Evolutionary conservation across 352 stramenopile genomes (phyloP).

Genomic region (Phytophthora pistaciae): DNA sequence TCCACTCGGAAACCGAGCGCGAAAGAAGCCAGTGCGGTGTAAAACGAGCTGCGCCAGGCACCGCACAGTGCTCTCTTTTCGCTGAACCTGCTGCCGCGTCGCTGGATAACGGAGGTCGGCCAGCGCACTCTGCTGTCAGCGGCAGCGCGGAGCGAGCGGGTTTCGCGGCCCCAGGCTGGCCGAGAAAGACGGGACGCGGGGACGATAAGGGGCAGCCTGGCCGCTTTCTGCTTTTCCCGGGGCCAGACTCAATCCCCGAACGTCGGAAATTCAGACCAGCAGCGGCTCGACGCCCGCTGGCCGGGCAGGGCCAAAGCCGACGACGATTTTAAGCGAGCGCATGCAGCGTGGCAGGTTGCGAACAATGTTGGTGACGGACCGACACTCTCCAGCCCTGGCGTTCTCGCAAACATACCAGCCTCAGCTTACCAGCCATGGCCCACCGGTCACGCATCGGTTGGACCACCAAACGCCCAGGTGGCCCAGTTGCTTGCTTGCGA

Average conservation of each 20-base stretch:
- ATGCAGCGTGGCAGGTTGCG: not conserved
- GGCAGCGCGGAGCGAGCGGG: slow-evolving; percentile 19
- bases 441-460: slow-evolving; percentile 8
- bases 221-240: slow-evolving; percentile 24
- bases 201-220: slow-evolving; percentile 18
- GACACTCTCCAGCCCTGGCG: not conserved
- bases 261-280: slow-evolving; percentile 25
- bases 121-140: slow-evolving; percentile 13
- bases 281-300: not conserved
- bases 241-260: slow-evolving; percentile 3
- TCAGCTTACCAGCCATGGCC: not conserved
- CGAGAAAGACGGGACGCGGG: slow-evolving; percentile 21
- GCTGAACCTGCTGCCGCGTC: not conserved
- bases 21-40: slow-evolving; percentile 5
- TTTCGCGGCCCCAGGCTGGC: slow-evolving; percentile 8
- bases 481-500: slow-evolving; percentile 21
- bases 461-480: not conserved
- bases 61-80: not conserved
- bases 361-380: not conserved
- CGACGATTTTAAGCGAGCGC: not conserved
- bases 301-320: not conserved
- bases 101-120: slow-evolving; percentile 11
- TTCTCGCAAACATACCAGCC: not conserved
- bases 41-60: slow-evolving; percentile 12
- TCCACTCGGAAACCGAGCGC: not conserved